Evolutionary conservation across 2,329 filamentous ascomycete genomes (phyloP).

Genomic region (Zymoseptoria crescenta): DNA sequence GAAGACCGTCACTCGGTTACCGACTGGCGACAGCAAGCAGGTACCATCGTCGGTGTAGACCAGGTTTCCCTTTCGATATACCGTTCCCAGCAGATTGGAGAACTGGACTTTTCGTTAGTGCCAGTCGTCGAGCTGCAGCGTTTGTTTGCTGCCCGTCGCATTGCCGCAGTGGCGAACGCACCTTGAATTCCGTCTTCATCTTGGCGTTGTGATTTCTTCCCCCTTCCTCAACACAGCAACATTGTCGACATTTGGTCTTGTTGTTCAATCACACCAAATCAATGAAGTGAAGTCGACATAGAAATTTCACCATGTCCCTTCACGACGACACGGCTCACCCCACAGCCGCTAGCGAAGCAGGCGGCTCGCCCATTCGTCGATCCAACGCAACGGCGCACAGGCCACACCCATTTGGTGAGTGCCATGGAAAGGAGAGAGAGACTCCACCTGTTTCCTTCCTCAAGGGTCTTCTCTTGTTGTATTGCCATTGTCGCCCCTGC

Average conservation of each 20-base stretch:
- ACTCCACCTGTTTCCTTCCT: neutral
- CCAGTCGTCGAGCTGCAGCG: constrained; percentile 4
- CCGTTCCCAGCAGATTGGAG: constrained; percentile 94
- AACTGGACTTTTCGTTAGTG: constrained; percentile 53
- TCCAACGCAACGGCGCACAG: constrained; percentile 2
- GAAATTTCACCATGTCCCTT: neutral
- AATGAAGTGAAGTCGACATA: neutral
- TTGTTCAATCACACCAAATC: neutral
- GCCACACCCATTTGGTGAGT: constrained; percentile 13
- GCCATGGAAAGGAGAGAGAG: constrained; percentile 11
- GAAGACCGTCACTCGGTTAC: constrained; percentile 92
- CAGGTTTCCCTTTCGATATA: constrained; percentile 96
- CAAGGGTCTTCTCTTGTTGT: neutral
- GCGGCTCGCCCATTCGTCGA: constrained; percentile 5
- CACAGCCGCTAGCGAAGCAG: constrained; percentile 4
- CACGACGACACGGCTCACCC: constrained; percentile 6
- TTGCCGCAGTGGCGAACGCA: constrained; percentile 34
- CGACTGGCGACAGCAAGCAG: constrained; percentile 89
- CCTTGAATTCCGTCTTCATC: constrained; percentile 99
- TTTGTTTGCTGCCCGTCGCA: neutral
- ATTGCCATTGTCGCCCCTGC: neutral
- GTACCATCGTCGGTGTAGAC: constrained; percentile 95
- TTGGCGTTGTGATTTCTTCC: constrained; percentile 18
- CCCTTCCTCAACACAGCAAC: neutral
- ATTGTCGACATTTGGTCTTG: neutral